Evolutionary conservation across 2,329 filamentous ascomycete genomes (phyloP).

Genomic region (Xylogone sp.): DNA sequence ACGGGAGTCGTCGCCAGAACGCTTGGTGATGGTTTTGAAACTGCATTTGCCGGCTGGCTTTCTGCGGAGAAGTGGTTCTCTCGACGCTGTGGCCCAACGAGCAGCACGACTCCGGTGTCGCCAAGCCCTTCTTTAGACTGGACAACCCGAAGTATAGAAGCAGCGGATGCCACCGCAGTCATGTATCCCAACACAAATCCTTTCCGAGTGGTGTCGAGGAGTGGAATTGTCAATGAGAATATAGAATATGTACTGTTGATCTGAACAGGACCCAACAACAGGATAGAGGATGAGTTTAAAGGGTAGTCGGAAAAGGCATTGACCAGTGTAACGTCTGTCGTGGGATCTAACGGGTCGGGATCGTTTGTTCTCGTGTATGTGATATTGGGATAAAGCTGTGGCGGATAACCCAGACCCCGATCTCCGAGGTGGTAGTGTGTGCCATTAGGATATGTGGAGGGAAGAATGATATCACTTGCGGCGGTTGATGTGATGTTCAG

Average conservation of each 20-base stretch:
- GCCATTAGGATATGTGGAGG: constrained; percentile 54
- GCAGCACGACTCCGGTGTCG: constrained; percentile 62
- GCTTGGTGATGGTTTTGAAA: constrained; percentile 34
- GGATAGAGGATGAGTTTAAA: constrained; percentile 44
- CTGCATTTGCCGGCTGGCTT: constrained; percentile 43
- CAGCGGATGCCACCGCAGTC: constrained; percentile 71
- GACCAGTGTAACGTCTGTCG: constrained; percentile 15
- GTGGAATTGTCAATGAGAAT: constrained; percentile 75
- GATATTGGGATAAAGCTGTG: constrained; percentile 73
- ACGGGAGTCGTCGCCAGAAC: constrained; percentile 42
- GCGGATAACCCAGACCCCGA: constrained; percentile 62
- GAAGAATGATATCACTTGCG: constrained; percentile 51
- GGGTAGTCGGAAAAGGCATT: constrained; percentile 26
- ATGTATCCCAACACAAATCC: constrained; percentile 75
- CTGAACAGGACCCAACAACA: constrained; percentile 74
- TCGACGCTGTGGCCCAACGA: constrained; percentile 63
- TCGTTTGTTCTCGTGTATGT: constrained; percentile 45
- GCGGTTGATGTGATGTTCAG: constrained; percentile 55
- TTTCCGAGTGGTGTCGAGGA: constrained; percentile 61
- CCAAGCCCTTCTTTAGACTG: constrained; percentile 67
- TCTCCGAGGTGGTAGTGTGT: constrained; percentile 51
- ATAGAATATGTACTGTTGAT: constrained; percentile 70
- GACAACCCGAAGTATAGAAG: constrained; percentile 58
- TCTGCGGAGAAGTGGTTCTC: constrained; percentile 60
- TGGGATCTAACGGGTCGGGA: constrained; percentile 22